Base-by-base conservation (phyloP, 306 rosid genomes). In the Cicer chorassanicum region DNA sequence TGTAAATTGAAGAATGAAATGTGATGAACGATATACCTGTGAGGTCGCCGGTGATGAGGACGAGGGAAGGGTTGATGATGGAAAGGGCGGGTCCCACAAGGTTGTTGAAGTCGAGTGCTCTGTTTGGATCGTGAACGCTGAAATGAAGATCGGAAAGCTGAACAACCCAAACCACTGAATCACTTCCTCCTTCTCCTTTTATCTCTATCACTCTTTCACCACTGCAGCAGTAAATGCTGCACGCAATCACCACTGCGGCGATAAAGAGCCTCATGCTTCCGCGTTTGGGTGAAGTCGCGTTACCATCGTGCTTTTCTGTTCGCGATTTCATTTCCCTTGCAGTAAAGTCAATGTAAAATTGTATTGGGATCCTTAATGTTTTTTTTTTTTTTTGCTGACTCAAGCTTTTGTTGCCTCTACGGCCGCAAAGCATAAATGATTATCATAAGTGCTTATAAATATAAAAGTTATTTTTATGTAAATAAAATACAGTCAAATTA, bases 81-180 rank as follows among this genome's bases (percentile, higher is more conserved):
- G 94, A 84, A 68, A 94, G 98, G 65, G 95, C 75, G 65, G 97
- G 87, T 1, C 80, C 95, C 3, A 91, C 87, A n/a, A 83, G 36
- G 6, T 75, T 5, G 13, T 77, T 54, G 82, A 94, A 94, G 39
- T 88, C 84, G n/a, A 50, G 49, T 14, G 96, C 97, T 85, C 98
- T 78, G 18, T 90, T 81, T 2, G 98, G 95, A 64, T 94, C 87
- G 84, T 94, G 96, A 64, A 87, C 88, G 75, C 98, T 94, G 87
- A 94, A 91, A 82, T 94, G 98, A 72, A 94, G 96, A 89, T 94
- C 97, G 49, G 98, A 91, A 43, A 94, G 90, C 87, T 94, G 98
- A 87, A 94, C 96, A 65, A 80, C 78, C 98, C 98, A 94, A 60
- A 91, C 72, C 53, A 91, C 84, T 10, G 94, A 91, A 79, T 87